These are phyloP conservation scores for Eudorina sp. DNA, from an alignment of 139 green algal species.

Conservation along the genomic window DNA sequence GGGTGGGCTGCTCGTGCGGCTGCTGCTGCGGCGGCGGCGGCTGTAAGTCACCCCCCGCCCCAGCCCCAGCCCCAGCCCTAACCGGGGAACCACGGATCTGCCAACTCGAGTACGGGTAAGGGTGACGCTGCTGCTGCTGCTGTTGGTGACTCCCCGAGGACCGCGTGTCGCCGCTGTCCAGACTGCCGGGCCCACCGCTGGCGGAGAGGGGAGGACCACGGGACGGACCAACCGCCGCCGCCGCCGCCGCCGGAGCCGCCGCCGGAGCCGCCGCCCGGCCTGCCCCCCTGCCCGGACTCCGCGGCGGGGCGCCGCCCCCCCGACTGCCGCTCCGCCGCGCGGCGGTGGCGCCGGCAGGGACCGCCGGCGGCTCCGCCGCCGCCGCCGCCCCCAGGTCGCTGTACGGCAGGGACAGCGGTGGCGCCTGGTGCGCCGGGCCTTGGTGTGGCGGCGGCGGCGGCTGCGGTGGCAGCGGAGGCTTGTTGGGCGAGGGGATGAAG, in stretches of 20 bases:
- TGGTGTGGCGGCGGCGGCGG: background rate
- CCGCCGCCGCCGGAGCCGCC: background rate
- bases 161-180: conserved; percentile 23
- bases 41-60: too few species aligned
- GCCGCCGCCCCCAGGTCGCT: background rate
- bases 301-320: background rate
- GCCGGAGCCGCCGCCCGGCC: background rate
- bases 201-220: too few species aligned
- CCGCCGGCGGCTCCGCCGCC: background rate
- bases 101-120: too few species aligned
- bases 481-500: too few species aligned
- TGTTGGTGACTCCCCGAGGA: background rate
- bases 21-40: too few species aligned
- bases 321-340: background rate
- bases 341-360: too few species aligned
- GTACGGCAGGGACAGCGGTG: background rate
- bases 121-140: background rate
- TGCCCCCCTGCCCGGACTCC: background rate
- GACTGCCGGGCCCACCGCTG: conserved; percentile 3
- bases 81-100: too few species aligned
- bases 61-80: too few species aligned
- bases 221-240: too few species aligned
- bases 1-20: too few species aligned
- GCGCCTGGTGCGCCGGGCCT: background rate
- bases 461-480: too few species aligned